These are phyloP conservation scores for Anthracocystis walkeri DNA, from an alignment of 1,284 basidiomycete genomes.

Conservation along the genomic window DNA sequence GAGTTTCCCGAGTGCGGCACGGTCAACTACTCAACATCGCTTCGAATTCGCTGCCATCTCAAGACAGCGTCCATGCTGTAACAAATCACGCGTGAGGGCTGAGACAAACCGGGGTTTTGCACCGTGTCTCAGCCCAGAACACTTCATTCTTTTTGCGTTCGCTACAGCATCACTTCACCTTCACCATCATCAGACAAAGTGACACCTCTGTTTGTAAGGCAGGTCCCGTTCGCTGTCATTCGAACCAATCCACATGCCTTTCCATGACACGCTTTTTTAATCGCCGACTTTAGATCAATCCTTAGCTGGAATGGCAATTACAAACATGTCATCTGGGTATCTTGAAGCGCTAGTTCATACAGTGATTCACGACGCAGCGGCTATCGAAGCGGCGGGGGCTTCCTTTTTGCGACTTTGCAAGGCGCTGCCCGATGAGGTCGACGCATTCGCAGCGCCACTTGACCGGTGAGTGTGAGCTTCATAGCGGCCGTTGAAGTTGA, in stretches of 20 bases:
- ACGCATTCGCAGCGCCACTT: slow-evolving; percentile 7
- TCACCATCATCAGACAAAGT: neutral
- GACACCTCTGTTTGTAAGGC: too few relatives aligned
- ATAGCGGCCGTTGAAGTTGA: slow-evolving; percentile 66
- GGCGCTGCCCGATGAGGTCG: slow-evolving; percentile 12
- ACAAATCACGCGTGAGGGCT: neutral
- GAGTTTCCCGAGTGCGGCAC: neutral
- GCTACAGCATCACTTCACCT: neutral
- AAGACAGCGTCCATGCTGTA: neutral
- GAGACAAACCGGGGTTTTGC: neutral
- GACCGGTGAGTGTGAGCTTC: slow-evolving; percentile 31
- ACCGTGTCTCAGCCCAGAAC: neutral
- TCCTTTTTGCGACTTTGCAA: slow-evolving; percentile 22
- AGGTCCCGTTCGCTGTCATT: too few relatives aligned
- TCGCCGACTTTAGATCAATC: neutral
- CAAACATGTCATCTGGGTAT: slow-evolving; percentile 1
- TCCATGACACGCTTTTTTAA: too few relatives aligned
- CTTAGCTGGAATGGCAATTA: neutral
- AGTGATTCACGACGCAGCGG: slow-evolving; percentile 18
- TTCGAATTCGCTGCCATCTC: neutral
- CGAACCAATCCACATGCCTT: too few relatives aligned
- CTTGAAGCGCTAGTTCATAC: neutral
- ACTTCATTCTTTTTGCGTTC: neutral
- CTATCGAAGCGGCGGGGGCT: slow-evolving; percentile 11
- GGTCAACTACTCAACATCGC: neutral